Evolutionary conservation across 2,329 filamentous ascomycete genomes (phyloP), one percentile per base, ranked within the genome.

Genomic region (Phymatotrichopsis omnivora): DNA sequence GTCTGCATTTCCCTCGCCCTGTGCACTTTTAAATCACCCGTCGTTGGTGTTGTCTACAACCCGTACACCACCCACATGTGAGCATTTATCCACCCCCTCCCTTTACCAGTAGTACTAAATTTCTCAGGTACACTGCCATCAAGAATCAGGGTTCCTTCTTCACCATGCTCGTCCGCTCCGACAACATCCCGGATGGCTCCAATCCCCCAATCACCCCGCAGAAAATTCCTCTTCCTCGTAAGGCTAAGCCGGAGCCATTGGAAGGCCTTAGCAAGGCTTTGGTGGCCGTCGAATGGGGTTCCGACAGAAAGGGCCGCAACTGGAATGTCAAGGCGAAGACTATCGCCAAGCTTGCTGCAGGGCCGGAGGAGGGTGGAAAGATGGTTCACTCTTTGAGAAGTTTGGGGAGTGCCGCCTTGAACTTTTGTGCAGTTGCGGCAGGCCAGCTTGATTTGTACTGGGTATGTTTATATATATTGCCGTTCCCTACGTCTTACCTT

Each of bases 1-100:
- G 81, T 83, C 51, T 83, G 78, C 65, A 79, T 87, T 65, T 85
- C 80, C 8, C 75, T 89, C 25, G 83, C 82, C 34, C 71, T 89
- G 46, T 72, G 79, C 32, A 64, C 85, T 51, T 64, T 73, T 58
- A 72, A 73, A 52, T 59, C 61, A 8, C 81, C 83, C 17, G 68
- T 69, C 42, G 70, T 87, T 33, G 83, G 83, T 51, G 77, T 89
- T 47, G 77, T 89, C 51, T 87, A 85, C 67, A 87, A 87, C 65
- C 83, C 83, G 0, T 85, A 51, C n/a, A 49, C 48, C 20, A 49
- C 48, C 2, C 45, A 51, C 23, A 80, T 64, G 76, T 75, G 37
- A 72, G 78, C 57, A 69, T 72, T 7, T 67, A 6, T 3, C 20
- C 8, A 7, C 19, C 20, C 10, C 23, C 12, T 23, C 14, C 3